Base-by-base conservation (phyloP, 2,329 filamentous ascomycete genomes). In the Diaporthe nobilis region DNA sequence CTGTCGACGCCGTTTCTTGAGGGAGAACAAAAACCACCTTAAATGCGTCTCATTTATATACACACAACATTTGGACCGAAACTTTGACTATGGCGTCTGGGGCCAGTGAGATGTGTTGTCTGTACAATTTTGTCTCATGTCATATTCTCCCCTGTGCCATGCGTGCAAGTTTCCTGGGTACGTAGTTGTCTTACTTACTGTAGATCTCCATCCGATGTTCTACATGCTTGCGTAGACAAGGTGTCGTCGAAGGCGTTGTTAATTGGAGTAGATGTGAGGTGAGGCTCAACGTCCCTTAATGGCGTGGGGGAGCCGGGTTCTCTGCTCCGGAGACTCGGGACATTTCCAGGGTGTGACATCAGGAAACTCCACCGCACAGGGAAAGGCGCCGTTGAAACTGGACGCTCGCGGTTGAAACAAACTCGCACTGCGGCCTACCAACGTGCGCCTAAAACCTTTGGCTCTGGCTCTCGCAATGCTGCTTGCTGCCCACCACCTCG, bases 251-350 rank as follows among this genome's bases (percentile, higher is more conserved):
- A 9, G 28, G 51, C 51, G 53, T 12, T n/a, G 47, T 17, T 25
- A 39, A 25, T 51, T 53, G 47, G 20, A 39, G 49, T 31, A 70
- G 47, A 42, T 39, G 31, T 28, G 49, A 42, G 47, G 28, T 34
- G 31, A 53, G 31, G 47, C 47, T 68, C 47, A 53, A 39, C 22
- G 49, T 53, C 47, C n/a, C 47, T 25, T 8, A 39, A 39, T 10
- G 63, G 63, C 42, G 65, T 39, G 65, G 65, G 65, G 37, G 65
- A 34, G 51, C 65, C 34, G 65, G 65, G 49, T 70, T 70, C 44
- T 55, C n/a, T 55, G 49, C 49, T 70, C 65, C 65, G 65, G 65
- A 55, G 31, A 22, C 65, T 70, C 65, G 65, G 65, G 65, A 70
- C 37, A 68, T 68, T 68, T 68, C 65, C 65, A 68, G 47, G 31